Base-by-base conservation (phyloP, 768 basidiomycete genomes). In the Cystofilobasidium macerans region DNA sequence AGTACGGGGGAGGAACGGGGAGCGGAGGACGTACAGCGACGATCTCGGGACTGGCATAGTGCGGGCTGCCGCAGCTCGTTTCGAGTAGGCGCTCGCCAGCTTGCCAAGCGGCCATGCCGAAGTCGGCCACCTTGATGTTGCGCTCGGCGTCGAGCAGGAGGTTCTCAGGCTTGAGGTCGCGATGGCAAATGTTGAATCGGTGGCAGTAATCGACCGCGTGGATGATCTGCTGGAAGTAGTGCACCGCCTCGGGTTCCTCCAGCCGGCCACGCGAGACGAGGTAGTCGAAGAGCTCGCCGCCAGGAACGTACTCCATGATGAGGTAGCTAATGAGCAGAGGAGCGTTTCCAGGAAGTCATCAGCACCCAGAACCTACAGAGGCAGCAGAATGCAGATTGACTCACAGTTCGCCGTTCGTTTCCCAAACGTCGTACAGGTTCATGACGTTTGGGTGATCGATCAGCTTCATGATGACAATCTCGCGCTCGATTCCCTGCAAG, bases 101-200 rank as follows among this genome's bases (percentile, higher is more conserved):
- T 76, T 91, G 88, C 86, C 88, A 92, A 38, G 88, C 87, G 4
- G 92, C 91, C 88, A 95, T 92, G n/a, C 93, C 92, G 74, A 95
- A 93, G 77, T 97, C 93, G 2, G 89, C 91, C 38, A 97, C 85
- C 74, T 94, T 98, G 82, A 97, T 85, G 72, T 90, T 91, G 69
- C 81, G 83, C 71, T 88, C 78, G 43, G 82, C 79, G 78, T 90
- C 88, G 57, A 94, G 83, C 60, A 98, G 80, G 35, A 98, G 80
- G 73, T 95, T 98, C 75, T 95, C 93, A 1, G 89, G 90, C 73
- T 98, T 94, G 60, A 97, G 80, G 76, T 97, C 93, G 42, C 93
- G 85, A 73, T 95, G 93, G 28, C 87, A 87, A 73, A 97, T 88
- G 72, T 91, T 89, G 78, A 92, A 89, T n/a, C 85, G 82, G 76